Conservation (phyloP, 2,329 filamentous ascomycete species). For the Acrocalymma vagum region DNA sequence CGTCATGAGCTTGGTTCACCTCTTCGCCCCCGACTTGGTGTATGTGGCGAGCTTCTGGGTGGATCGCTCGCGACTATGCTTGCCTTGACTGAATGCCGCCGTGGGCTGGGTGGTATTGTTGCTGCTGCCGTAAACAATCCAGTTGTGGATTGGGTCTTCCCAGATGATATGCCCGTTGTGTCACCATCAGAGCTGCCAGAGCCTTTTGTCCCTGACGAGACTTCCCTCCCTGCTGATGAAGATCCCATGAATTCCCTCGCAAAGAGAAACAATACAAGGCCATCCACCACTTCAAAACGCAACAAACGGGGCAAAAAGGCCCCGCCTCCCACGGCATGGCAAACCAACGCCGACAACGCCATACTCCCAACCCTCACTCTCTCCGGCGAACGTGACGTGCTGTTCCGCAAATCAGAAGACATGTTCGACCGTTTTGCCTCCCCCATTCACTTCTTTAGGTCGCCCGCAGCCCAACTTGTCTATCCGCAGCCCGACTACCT, state of each 20-base stretch:
- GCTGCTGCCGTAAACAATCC: slow-evolving; percentile 58
- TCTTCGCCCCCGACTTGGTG: slow-evolving; percentile 46
- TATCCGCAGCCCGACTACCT: slow-evolving; percentile 33
- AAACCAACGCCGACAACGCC: slow-evolving; percentile 30
- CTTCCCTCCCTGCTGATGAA: slow-evolving; percentile 36
- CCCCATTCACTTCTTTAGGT: slow-evolving; percentile 60
- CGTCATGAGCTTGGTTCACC: slow-evolving; percentile 25
- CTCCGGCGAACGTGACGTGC: slow-evolving; percentile 39
- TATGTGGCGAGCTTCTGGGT: slow-evolving; percentile 59
- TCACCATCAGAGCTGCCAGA: slow-evolving; percentile 34
- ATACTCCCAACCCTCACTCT: slow-evolving; percentile 39
- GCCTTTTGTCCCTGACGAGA: slow-evolving; percentile 38
- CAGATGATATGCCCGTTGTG: slow-evolving; percentile 38
- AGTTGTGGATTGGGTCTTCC: slow-evolving; percentile 58
- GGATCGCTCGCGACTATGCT: slow-evolving; percentile 58
- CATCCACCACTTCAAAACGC: slow-evolving; percentile 16
- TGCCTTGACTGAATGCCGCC: slow-evolving; percentile 58
- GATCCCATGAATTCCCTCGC: slow-evolving; percentile 18
- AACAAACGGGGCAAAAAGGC: slow-evolving; percentile 27
- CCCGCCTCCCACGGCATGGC: slow-evolving; percentile 36
- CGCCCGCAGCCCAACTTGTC: slow-evolving; percentile 43
- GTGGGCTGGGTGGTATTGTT: slow-evolving; percentile 49
- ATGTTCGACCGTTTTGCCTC: slow-evolving; percentile 61
- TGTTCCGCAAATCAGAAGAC: slow-evolving; percentile 53
- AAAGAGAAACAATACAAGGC: slow-evolving; percentile 12